Evolutionary conservation across 176 grass and related monocot genomes (phyloP), one percentile per base, ranked within the genome.

Genomic region (Eragrostis curvula): DNA sequence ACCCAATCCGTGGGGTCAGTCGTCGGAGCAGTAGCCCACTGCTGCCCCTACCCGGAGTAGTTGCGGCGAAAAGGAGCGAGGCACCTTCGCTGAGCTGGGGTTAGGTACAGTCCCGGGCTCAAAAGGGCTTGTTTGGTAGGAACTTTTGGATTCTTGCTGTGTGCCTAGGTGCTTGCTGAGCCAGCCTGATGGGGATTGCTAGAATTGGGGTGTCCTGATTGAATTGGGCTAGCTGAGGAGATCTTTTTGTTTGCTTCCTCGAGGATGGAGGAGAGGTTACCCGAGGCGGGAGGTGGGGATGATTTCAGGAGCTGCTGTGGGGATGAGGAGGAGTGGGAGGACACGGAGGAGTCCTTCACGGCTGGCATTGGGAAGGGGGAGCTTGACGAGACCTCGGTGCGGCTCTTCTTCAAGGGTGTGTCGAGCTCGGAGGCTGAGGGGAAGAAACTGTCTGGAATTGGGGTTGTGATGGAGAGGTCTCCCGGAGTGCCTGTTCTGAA

Each of bases 401-500:
- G 94, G 12, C 78, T 99, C 70, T 96, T 96, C 83, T 99, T 99
- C 80, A 99, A 99, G 83, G 97, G 97, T 0, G 93, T 96, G 25
- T 99, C 97, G 2, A 47, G 65, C 79, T 24, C 80, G 0, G 91
- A 96, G 70, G 59, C 69, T 0, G 81, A 88, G 15, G 90, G 74
- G 50, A 81, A 74, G 70, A 96, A 84, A 27, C 23, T 88, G 68
- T 87, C 97, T 10, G 97, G 97, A 81, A 96, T 99, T 8, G 97
- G 97, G 12, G 97, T 94, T 24, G 97, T 99, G n/a, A 94, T 99
- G 93, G 97, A 99, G 74, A 92, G 83, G 72, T 70, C 47, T 1
- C 69, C 84, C 0, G 96, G 85, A 20, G 77, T 89, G 76, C 82
- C 93, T 39, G 47, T 84, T 46, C 85, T 92, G 44, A 72, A 71